phyloP scores from a whole-genome alignment of 345 rosid genomes.

The Streptanthus diversifolius region DNA sequence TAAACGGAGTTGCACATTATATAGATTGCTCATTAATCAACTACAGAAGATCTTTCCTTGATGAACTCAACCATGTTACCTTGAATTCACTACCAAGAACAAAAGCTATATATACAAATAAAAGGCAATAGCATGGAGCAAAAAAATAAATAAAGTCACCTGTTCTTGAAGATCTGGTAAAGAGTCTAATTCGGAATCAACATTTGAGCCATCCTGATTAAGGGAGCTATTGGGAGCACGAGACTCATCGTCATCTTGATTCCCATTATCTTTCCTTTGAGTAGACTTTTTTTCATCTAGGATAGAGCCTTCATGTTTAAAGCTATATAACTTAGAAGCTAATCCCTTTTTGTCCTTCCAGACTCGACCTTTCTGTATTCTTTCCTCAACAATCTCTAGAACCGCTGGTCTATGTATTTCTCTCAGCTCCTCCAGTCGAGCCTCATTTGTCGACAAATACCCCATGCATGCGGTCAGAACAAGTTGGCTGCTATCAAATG shows the following conservation, averaged over 20 bases:
- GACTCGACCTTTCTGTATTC: conserved; percentile 51
- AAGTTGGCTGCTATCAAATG: conserved; percentile 97
- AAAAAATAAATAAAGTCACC: conserved; percentile 41
- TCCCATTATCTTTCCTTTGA: conserved; percentile 33
- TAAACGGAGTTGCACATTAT: conserved; percentile 37
- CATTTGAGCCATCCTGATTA: conserved; percentile 41
- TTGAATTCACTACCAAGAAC: neutral
- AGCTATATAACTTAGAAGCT: conserved; percentile 79
- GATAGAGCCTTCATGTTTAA: conserved; percentile 55
- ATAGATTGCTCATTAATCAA: neutral
- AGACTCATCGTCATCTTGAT: conserved; percentile 35
- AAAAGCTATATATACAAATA: neutral
- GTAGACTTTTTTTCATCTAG: conserved; percentile 38
- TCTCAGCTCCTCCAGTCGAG: conserved; percentile 67
- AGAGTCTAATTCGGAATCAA: conserved; percentile 50
- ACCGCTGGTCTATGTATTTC: conserved; percentile 72
- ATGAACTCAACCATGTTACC: conserved; percentile 9
- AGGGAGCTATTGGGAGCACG: conserved; percentile 33
- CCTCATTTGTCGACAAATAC: conserved; percentile 65
- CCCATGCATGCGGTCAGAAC: conserved; percentile 92
- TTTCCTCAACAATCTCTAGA: conserved; percentile 56
- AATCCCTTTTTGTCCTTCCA: conserved; percentile 84
- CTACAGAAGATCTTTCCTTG: neutral
- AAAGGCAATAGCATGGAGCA: neutral
- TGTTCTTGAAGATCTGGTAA: conserved; percentile 84